These are phyloP conservation scores for Eucalyptus sp. DNA, from an alignment of 345 rosid genomes.

Conservation along the genomic window DNA sequence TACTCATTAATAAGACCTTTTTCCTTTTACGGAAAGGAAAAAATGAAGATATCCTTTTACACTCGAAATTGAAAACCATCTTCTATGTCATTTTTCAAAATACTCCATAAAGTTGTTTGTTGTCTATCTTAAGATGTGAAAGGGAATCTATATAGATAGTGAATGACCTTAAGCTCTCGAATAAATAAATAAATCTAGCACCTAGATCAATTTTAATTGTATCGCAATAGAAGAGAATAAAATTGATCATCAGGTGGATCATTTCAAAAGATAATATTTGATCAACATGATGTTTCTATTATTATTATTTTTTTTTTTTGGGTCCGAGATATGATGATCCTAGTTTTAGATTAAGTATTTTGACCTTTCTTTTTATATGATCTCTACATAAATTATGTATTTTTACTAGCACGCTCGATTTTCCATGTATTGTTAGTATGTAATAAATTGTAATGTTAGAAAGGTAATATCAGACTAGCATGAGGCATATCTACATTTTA, in stretches of 20 bases:
- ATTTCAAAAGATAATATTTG: background rate
- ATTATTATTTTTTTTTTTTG: fast-evolving
- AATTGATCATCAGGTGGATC: background rate
- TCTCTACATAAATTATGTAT: background rate
- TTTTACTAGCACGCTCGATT: background rate
- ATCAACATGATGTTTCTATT: fast-evolving
- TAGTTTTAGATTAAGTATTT: background rate
- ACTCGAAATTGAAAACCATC: background rate
- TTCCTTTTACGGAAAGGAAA: fast-evolving
- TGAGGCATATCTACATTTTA: too few relatives aligned
- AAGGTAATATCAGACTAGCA: background rate
- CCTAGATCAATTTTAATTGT: fast-evolving
- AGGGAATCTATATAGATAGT: fast-evolving
- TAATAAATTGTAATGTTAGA: background rate
- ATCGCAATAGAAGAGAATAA: background rate
- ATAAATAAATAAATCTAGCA: background rate
- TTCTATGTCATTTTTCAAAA: background rate
- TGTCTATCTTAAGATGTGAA: fast-evolving
- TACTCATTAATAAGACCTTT: fast-evolving
- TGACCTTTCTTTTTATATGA: background rate
- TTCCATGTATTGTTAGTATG: background rate
- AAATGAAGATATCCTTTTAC: background rate
- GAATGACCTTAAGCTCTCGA: background rate
- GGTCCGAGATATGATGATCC: fast-evolving
- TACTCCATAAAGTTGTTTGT: fast-evolving